Evolutionary conservation across 2,329 filamentous ascomycete genomes (phyloP).

Genomic region (Coleophoma crateriformis): DNA sequence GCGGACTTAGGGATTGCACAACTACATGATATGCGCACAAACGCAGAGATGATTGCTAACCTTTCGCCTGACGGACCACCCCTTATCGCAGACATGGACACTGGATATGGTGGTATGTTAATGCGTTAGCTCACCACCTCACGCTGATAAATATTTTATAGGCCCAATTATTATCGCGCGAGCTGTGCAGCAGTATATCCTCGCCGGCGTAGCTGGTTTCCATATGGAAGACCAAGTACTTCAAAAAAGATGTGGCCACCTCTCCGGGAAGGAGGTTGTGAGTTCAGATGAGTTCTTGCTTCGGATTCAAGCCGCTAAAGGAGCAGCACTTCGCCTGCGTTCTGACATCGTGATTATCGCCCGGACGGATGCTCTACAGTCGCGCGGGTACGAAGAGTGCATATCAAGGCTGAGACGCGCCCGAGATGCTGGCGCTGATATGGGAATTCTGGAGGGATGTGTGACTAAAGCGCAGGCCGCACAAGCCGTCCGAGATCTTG

Average conservation of each 20-base stretch:
- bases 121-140: neutral
- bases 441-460: constrained; percentile 55
- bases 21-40: constrained; percentile 44
- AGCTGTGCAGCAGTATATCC: constrained; percentile 46
- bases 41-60: constrained; percentile 47
- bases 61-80: constrained; percentile 39
- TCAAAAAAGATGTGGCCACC: constrained; percentile 62
- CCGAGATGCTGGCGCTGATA: constrained; percentile 50
- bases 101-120: constrained; percentile 29
- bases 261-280: constrained; percentile 56
- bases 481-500: constrained; percentile 38
- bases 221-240: constrained; percentile 60
- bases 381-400: constrained; percentile 50
- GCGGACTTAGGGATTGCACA: constrained; percentile 44
- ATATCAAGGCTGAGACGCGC: constrained; percentile 44
- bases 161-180: constrained; percentile 38
- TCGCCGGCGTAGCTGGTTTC: constrained; percentile 50
- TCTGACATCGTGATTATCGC: constrained; percentile 60
- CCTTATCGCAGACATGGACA: constrained; percentile 48
- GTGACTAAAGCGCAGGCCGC: constrained; percentile 41
- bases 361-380: constrained; percentile 55
- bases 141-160: neutral
- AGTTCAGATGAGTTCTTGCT: constrained; percentile 40
- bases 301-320: constrained; percentile 50
- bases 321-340: constrained; percentile 40